Percentiles rank a stretch among this genome's conserved stretches.
These are phyloP conservation scores for Debaryomyces nepalensis DNA, from an alignment of 1,139 yeast species.

Conservation along the genomic window DNA sequence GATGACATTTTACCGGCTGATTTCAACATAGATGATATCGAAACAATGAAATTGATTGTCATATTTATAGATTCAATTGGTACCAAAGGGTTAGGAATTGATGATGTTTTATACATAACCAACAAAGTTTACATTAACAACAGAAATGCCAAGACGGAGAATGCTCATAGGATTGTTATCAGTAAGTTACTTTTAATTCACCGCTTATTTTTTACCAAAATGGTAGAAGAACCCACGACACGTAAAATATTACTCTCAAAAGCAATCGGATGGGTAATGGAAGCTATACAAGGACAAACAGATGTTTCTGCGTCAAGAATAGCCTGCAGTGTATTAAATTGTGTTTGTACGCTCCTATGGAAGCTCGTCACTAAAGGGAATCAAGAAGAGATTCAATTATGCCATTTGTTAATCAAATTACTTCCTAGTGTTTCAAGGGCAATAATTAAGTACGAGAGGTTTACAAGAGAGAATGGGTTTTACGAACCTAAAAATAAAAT, in stretches of 20 bases:
- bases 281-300: constrained; percentile 55
- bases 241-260: constrained; percentile 53
- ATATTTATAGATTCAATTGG: constrained; percentile 57
- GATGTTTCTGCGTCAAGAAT: constrained; percentile 66
- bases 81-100: constrained; percentile 54
- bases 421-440: constrained; percentile 57
- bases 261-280: constrained; percentile 67
- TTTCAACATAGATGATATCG: constrained; percentile 41
- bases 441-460: constrained; percentile 57
- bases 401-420: constrained; percentile 54
- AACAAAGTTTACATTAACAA: too few relatives aligned
- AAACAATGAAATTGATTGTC: constrained; percentile 44
- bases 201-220: constrained; percentile 55
- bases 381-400: constrained; percentile 34
- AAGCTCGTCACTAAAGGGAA: constrained; percentile 27
- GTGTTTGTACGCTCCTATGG: constrained; percentile 51
- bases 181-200: constrained; percentile 64
- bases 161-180: constrained; percentile 59
- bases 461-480: constrained; percentile 53
- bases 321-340: constrained; percentile 60
- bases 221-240: constrained; percentile 40
- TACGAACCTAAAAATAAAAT: constrained; percentile 66
- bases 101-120: constrained; percentile 37
- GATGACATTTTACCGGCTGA: constrained; percentile 56
- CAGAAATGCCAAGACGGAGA: constrained; percentile 30